Evolutionary conservation across 2,329 filamentous ascomycete species (phyloP).

Genomic region (Verticillium klebahnii): DNA sequence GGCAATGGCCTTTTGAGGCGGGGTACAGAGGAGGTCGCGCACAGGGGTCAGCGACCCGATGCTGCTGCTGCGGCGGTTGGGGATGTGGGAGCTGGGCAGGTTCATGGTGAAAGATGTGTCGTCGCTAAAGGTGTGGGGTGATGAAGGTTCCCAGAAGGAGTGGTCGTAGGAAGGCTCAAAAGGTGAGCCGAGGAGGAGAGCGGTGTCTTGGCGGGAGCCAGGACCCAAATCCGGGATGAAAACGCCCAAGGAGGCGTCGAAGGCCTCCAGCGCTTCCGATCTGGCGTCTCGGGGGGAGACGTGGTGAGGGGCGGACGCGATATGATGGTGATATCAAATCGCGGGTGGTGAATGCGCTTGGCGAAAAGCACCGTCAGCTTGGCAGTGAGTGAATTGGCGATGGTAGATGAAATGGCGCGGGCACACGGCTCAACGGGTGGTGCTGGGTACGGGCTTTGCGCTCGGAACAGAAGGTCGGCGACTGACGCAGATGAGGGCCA

Average conservation of each 20-base stretch:
- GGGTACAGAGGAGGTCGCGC: conserved; percentile 9
- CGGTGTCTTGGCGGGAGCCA: conserved; percentile 10
- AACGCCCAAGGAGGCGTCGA: conserved; percentile 24
- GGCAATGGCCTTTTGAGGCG: conserved; percentile 9
- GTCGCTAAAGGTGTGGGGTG: conserved; percentile 22
- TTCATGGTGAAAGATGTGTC: conserved; percentile 18
- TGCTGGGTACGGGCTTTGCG: neutral
- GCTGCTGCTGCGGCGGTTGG: conserved; percentile 11
- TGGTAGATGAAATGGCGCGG: neutral
- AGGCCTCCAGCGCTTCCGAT: conserved; percentile 29
- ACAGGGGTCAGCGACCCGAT: conserved; percentile 11
- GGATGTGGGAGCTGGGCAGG: conserved; percentile 14
- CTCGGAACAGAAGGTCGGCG: neutral
- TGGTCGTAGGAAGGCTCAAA: conserved; percentile 7
- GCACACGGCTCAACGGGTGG: neutral
- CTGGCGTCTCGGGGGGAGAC: conserved; percentile 16
- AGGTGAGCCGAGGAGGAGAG: conserved; percentile 19
- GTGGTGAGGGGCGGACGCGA: neutral
- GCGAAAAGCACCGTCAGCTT: neutral
- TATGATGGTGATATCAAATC: neutral
- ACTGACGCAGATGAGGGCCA: neutral
- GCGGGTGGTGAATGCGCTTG: neutral
- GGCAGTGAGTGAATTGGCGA: neutral
- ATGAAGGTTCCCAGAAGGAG: conserved; percentile 14
- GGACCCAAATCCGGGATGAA: conserved; percentile 9